Evolutionary conservation across 495 filamentous ascomycete species (phyloP).

Genomic region (Pyrenula aspistea): DNA sequence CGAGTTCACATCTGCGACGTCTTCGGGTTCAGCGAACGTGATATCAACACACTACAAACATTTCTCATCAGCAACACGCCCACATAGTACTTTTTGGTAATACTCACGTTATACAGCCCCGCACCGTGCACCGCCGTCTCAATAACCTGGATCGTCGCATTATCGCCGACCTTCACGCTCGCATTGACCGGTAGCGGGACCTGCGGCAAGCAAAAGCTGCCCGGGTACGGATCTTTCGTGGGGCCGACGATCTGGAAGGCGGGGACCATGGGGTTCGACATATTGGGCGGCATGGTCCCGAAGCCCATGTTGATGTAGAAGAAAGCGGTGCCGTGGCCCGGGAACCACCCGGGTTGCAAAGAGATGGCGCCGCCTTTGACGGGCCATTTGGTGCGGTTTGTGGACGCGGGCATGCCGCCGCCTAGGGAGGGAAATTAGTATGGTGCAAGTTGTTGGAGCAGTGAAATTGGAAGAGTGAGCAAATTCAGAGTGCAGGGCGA

Average conservation of each 20-base stretch:
- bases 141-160: conserved; percentile 90
- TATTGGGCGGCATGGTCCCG: conserved; percentile 73
- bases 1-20: conserved; percentile 59
- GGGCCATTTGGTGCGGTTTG: conserved; percentile 88
- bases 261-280: conserved; percentile 72
- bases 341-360: conserved; percentile 92
- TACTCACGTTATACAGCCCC: conserved; percentile 75
- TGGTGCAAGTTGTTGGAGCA: background rate
- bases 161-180: conserved; percentile 64
- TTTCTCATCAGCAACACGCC: conserved; percentile 1
- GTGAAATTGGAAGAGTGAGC: background rate
- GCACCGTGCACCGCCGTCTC: conserved; percentile 86
- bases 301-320: conserved; percentile 93
- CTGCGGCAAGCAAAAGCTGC: conserved; percentile 80
- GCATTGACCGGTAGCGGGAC: conserved; percentile 72
- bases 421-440: conserved; percentile 36
- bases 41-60: conserved; percentile 74
- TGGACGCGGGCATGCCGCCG: conserved; percentile 67
- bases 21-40: conserved; percentile 63
- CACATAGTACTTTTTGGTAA: background rate
- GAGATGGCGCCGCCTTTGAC: conserved; percentile 73
- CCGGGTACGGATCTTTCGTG: conserved; percentile 66
- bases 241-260: conserved; percentile 84
- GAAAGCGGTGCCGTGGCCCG: conserved; percentile 71
- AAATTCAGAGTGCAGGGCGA: too few species aligned